Evolutionary conservation across 129 eudicot genomes (phyloP).

Genomic region (Solidago caesia): DNA sequence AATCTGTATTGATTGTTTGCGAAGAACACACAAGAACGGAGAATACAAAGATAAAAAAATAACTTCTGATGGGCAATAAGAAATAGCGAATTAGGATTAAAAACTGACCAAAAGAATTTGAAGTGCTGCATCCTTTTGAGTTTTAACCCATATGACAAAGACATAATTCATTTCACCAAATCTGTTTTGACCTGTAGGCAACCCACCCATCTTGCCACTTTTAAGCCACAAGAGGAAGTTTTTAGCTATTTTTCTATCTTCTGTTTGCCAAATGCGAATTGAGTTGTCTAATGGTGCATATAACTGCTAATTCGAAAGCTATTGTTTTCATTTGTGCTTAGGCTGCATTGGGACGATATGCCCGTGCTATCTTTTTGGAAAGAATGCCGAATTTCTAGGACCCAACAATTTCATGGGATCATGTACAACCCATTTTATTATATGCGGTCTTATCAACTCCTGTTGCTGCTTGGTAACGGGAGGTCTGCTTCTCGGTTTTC

Average conservation of each 20-base stretch:
- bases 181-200: background rate
- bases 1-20: background rate
- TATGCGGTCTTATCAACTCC: slow-evolving; percentile 70
- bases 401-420: slow-evolving; percentile 72
- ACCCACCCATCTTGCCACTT: background rate
- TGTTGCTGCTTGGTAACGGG: slow-evolving; percentile 72
- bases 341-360: slow-evolving; percentile 70
- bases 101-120: background rate
- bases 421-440: slow-evolving; percentile 68
- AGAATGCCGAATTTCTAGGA: slow-evolving; percentile 79
- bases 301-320: background rate
- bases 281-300: background rate
- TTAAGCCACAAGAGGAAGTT: background rate
- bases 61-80: background rate
- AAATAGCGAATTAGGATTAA: background rate
- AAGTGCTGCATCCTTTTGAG: background rate
- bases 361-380: slow-evolving; percentile 87
- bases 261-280: background rate
- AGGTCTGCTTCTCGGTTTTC: slow-evolving; percentile 62
- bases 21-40: background rate
- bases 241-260: background rate
- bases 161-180: background rate
- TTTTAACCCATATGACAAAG: background rate
- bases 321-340: slow-evolving; percentile 11
- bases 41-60: background rate